phyloP scores from a whole-genome alignment of 495 filamentous ascomycete species.

The Massariosphaeria phaeospora region DNA sequence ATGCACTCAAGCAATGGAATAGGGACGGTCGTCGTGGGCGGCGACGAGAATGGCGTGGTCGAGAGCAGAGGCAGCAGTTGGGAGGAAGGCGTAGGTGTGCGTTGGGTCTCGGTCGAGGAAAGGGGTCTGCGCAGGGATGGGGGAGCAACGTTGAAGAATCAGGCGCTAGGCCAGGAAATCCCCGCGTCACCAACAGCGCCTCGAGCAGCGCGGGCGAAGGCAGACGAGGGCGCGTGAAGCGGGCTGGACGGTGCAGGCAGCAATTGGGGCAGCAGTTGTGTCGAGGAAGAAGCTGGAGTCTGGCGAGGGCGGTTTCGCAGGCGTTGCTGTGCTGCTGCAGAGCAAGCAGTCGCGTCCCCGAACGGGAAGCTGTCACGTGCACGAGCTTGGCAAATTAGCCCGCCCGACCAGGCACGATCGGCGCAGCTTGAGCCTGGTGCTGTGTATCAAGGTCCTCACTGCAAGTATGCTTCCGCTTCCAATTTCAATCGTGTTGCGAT shows the following conservation, averaged over 20 bases:
- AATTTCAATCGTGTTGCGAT: too few relatives aligned
- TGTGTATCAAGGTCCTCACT: too few relatives aligned
- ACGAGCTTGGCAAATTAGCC: too few relatives aligned
- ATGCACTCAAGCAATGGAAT: conserved; percentile 20
- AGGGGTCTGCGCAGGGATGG: conserved; percentile 31
- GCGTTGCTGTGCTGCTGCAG: conserved; percentile 6
- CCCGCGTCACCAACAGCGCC: conserved; percentile 6
- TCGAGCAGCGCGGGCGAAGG: neutral
- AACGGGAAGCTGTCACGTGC: conserved; percentile 22
- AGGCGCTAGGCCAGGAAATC: conserved; percentile 24
- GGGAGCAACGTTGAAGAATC: conserved; percentile 19
- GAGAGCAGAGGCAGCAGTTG: conserved; percentile 23
- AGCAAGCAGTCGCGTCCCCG: conserved; percentile 15
- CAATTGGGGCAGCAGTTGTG: conserved; percentile 19
- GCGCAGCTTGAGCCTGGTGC: too few relatives aligned
- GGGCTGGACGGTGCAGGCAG: neutral
- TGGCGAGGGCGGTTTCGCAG: neutral
- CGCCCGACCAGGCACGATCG: too few relatives aligned
- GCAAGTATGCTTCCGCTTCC: too few relatives aligned
- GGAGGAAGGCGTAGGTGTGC: conserved; percentile 32
- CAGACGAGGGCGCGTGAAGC: neutral
- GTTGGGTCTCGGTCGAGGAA: conserved; percentile 17
- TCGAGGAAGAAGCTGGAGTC: too few relatives aligned
- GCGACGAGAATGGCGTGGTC: conserved; percentile 7
- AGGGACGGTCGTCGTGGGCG: neutral